Conservation (phyloP, 495 filamentous ascomycete species). For the Trichoderma reesei region DNA sequence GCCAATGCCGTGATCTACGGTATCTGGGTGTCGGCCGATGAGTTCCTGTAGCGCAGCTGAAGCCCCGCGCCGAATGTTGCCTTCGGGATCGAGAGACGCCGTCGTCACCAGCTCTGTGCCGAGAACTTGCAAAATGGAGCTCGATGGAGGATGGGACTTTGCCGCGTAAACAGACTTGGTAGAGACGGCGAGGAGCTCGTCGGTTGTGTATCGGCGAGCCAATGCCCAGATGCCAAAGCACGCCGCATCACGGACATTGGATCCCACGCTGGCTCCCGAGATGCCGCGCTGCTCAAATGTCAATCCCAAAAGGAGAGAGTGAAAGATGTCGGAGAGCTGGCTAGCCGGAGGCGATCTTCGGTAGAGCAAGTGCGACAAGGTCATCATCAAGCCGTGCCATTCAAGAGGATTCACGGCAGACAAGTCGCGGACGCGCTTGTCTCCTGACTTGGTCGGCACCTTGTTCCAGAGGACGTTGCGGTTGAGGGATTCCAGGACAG, state of each 20-base stretch:
- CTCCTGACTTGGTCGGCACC: slow-evolving; percentile 16
- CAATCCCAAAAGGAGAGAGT: slow-evolving; percentile 61
- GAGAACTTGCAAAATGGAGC: slow-evolving; percentile 60
- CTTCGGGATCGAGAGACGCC: slow-evolving; percentile 78
- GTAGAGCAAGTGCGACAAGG: slow-evolving; percentile 75
- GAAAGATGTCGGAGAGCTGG: slow-evolving; percentile 59
- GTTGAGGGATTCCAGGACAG: slow-evolving; percentile 62
- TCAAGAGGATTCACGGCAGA: slow-evolving; percentile 64
- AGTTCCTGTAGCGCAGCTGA: slow-evolving; percentile 93
- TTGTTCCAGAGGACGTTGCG: slow-evolving; percentile 62
- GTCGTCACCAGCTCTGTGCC: slow-evolving; percentile 70
- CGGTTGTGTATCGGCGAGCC: slow-evolving; percentile 75
- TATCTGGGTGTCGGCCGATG: slow-evolving; percentile 84
- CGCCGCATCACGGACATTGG: slow-evolving; percentile 91
- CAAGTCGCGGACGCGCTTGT: slow-evolving; percentile 47
- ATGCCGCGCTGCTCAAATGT: slow-evolving; percentile 77
- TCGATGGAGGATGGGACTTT: slow-evolving; percentile 21
- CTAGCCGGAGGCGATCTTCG: slow-evolving; percentile 58
- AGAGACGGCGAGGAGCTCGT: slow-evolving; percentile 58
- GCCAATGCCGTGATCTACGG: slow-evolving; percentile 65
- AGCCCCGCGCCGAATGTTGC: slow-evolving; percentile 84
- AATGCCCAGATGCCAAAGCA: slow-evolving; percentile 94
- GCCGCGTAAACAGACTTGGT: slow-evolving; percentile 24
- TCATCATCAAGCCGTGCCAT: slow-evolving; percentile 90
- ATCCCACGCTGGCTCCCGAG: slow-evolving; percentile 73